phyloP scores from a whole-genome alignment of 2,329 filamentous ascomycete species.

The Beauveria sp. region DNA sequence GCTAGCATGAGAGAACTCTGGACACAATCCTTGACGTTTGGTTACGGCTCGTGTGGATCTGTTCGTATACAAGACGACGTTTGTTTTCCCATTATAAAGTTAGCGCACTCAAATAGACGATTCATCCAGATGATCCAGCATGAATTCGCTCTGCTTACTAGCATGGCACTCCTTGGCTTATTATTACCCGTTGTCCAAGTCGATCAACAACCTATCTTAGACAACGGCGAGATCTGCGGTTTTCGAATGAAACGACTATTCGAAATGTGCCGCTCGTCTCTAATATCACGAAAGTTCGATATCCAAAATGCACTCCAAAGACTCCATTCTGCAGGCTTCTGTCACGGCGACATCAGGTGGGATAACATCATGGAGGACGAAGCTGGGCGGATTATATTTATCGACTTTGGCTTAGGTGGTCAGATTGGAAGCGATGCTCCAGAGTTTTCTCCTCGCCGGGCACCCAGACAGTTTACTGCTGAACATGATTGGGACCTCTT shows the following conservation, averaged over 20 bases:
- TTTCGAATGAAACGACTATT: neutral
- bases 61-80: neutral
- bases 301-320: neutral
- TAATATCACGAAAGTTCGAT: neutral
- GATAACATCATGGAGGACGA: neutral
- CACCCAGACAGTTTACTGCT: neutral
- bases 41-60: neutral
- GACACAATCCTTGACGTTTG: neutral
- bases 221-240: neutral
- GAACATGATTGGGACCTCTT: neutral
- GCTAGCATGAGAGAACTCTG: neutral
- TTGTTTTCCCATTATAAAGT: neutral
- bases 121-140: neutral
- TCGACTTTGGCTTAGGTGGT: neutral
- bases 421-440: neutral
- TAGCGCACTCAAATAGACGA: neutral
- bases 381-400: neutral
- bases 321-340: neutral
- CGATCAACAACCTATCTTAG: neutral
- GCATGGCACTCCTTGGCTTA: neutral
- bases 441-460: neutral
- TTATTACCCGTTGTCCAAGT: neutral
- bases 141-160: neutral
- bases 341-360: neutral
- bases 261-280: neutral